Base-by-base conservation (phyloP, 805 yeast genomes). In the Candida sonorensis region DNA sequence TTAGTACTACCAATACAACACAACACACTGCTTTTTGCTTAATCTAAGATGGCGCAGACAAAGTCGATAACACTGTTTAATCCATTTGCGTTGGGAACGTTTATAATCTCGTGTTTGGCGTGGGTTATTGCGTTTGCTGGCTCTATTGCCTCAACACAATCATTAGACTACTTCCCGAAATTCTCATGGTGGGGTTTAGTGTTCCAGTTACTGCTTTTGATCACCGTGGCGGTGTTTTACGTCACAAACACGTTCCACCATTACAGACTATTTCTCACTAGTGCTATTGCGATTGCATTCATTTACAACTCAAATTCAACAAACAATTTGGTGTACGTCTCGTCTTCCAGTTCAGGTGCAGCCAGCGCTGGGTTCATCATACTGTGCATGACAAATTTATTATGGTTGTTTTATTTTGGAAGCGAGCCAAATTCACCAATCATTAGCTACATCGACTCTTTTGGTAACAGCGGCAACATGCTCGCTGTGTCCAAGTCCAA, bases 141-240 rank as follows among this genome's bases (percentile, higher is more conserved):
- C 2, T 83, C 94, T 11, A 76, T 83, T 13, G 77, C 82, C 1
- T 54, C 75, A 6, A 66, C 65, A 12, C 53, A 56, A 13, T 55
- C 41, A 14, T 27, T 44, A 7, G 19, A 59, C 11, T 43, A 57
- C 5, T 85, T 81, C 51, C 96, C 97, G 1, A 73, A 75, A 42
- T 82, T 90, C 58, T 75, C 92, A 4, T 90, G 98, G 98, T 92
- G 98, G 98, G 95, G 94, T 2, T 57, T 92, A 5, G 88, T 82
- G 2, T 92, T 75, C 51, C 78, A 90, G 58, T 62, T 87, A 14
- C 40, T 84, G 19, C 44, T 85, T 26, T 67, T 82, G 14, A 45
- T 75, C 5, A 53, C 66, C 14, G 66, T 72, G 38, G 67, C 69
- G 26, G 46, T 66, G 35, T 63, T 75, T 41, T 85, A 72, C 58